Evolutionary conservation across 2,329 filamentous ascomycete genomes (phyloP), one percentile per base, ranked within the genome.

Genomic region (Penicillium sp.): DNA sequence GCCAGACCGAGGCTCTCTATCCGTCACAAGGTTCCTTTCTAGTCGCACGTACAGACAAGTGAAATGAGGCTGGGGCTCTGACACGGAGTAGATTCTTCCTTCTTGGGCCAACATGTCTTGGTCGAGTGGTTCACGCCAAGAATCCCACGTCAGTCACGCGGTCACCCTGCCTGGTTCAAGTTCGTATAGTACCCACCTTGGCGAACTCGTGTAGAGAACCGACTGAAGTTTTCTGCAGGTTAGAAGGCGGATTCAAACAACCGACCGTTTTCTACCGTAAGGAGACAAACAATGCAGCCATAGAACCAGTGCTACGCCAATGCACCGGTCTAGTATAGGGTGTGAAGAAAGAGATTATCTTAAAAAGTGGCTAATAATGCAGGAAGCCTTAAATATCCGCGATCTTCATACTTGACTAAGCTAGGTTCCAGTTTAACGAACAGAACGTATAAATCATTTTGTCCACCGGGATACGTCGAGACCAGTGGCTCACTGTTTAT

Each of bases 131-230:
- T 14, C 40, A 48, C 44, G 33, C 50, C 45, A 42, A 48, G 14
- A 48, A 38, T 39, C n/a, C 20, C 20, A 48, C 43, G 10, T 44
- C 40, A 48, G 33, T 20, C 41, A 41, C 49, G 45, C 46, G 41
- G 36, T 52, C 45, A 45, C 18, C 20, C 24, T 42, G 22, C 16
- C 25, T 45, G 6, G 35, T 42, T 45, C 27, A 25, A 42, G 28
- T 31, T 52, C 50, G 46, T 52, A 52, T 45, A 52, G 10, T 35
- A 45, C 11, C 41, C 45, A 49, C 41, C 11, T 40, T 48, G 20
- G 35, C n/a, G 14, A 48, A 30, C 33, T 40, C 44, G 30, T 31
- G 30, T 31, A 11, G 11, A 9, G 30, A 31, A 31, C 11, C 13
- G 30, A 31, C 30, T 14, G 4, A 14, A 5, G 11, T 14, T 31